A percentile compares a stretch with the other conserved stretches of the same genome.
phyloP scores from a whole-genome alignment of 1,139 yeast genomes.

The Kodamaea derodonti region DNA sequence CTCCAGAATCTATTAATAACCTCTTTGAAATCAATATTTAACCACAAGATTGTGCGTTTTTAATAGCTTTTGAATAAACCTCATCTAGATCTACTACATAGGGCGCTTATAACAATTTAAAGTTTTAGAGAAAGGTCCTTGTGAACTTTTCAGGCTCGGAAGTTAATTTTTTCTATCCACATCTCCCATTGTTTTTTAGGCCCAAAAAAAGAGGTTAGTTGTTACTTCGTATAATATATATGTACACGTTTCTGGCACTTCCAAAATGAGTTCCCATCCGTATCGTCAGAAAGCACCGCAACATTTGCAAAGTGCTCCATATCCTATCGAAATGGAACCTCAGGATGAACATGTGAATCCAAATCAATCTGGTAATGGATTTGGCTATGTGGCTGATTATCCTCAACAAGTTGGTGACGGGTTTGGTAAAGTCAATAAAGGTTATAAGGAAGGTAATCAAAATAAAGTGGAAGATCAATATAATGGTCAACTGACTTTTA shows the following conservation, averaged over 20 bases:
- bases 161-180: background rate
- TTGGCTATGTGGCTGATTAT: background rate
- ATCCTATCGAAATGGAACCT: slow-evolving; percentile 5
- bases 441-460: too few species aligned
- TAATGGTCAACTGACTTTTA: background rate
- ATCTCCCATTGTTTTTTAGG: background rate
- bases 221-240: background rate
- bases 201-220: background rate
- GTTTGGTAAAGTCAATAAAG: too few species aligned
- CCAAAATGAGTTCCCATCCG: slow-evolving; percentile 23
- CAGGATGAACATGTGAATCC: slow-evolving; percentile 1
- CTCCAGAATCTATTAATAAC: too few species aligned
- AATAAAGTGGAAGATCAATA: background rate
- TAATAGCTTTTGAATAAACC: too few species aligned
- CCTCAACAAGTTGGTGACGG: background rate
- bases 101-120: too few species aligned
- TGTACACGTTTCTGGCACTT: background rate
- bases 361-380: slow-evolving; percentile 1
- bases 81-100: too few species aligned
- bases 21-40: too few species aligned
- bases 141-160: too few species aligned
- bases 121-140: background rate
- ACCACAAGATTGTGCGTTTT: too few species aligned
- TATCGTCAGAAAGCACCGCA: slow-evolving; percentile 27
- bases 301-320: slow-evolving; percentile 4